Evolutionary conservation across 768 basidiomycete species (phyloP), one percentile per base, ranked within the genome.

Genomic region (Strobilomyces dryophilus): DNA sequence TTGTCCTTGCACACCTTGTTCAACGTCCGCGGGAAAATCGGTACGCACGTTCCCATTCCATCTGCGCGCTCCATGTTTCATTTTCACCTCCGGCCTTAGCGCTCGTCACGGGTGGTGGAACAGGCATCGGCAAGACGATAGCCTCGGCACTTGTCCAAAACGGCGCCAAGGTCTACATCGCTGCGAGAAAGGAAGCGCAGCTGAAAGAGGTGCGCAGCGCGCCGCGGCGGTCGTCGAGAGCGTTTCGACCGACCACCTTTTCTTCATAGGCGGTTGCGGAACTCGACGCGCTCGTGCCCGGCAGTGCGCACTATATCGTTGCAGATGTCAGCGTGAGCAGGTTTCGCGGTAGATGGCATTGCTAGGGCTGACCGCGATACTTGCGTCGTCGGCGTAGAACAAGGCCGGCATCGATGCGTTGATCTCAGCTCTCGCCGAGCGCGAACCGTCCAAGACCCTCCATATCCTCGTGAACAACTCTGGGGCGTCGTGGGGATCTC

Each of bases 81-180:
- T 32, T 6, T 1, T 45, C 8, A 27, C 47, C 51, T 12, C 59
- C 39, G 21, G 3, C 15, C 8, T 10, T 42, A 87, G 88, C 86
- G 46, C 80, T 92, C 43, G 80, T 92, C 18, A 92, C 89, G 1
- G 92, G 92, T 3, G 92, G 92, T 20, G 83, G 87, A 45, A 85
- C 86, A 37, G 92, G 92, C 1, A 81, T 95, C 42, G 92, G 92
- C 8, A 84, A 81, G 62, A 86, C 90, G 80, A 92, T 94, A 61
- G 90, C 92, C 21, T 73, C 82, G 0, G 85, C 88, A 1, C 85
- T 91, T 60, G 88, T 86, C 1, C 81, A 85, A 70, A 93, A 94
- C 61, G 92, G 92, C 12, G 89, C 86, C 32, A 86, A 83, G 60
- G 92, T 95, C 39, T 93, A 94, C 72, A 92, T 95, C 59, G 91